Percentiles rank a stretch among this genome's conserved stretches.
These are phyloP conservation scores for Pistacia vera DNA, from an alignment of 345 rosid genomes.

Conservation along the genomic window DNA sequence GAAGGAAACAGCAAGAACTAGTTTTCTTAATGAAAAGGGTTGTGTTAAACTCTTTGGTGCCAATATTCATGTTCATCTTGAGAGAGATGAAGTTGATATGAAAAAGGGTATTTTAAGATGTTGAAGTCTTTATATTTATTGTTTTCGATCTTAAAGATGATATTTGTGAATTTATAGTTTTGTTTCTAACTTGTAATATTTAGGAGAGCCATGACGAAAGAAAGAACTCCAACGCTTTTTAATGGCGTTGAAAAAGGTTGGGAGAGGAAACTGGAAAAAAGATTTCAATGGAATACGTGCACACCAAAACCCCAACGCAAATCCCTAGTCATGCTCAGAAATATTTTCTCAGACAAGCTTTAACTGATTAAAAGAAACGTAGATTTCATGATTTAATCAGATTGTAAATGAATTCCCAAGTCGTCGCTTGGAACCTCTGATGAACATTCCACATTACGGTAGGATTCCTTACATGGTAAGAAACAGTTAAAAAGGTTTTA, in stretches of 20 bases:
- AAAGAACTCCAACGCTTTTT: conserved; percentile 37
- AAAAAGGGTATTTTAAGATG: background rate
- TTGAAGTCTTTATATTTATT: background rate
- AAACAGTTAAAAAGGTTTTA: no score
- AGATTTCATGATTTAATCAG: no score
- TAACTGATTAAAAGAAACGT: background rate
- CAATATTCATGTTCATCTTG: conserved; percentile 9
- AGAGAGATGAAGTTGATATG: background rate
- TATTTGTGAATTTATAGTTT: background rate
- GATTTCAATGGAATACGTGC: conserved; percentile 30
- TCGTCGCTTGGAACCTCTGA: no score
- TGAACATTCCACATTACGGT: no score
- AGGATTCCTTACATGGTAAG: no score
- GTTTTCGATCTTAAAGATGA: background rate
- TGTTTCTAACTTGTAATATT: no score
- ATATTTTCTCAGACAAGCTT: conserved; percentile 31
- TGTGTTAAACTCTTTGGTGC: conserved; percentile 33
- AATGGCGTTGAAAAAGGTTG: conserved; percentile 32
- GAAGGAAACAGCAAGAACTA: conserved; percentile 27
- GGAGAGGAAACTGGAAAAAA: conserved; percentile 43
- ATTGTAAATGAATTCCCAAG: no score
- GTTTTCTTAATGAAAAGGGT: conserved; percentile 14
- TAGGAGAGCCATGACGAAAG: conserved; percentile 29
- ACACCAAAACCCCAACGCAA: conserved; percentile 34
- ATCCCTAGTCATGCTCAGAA: conserved; percentile 46